phyloP scores from a whole-genome alignment of 164 flowering plant species.

The Euptelea pleiosperma region DNA sequence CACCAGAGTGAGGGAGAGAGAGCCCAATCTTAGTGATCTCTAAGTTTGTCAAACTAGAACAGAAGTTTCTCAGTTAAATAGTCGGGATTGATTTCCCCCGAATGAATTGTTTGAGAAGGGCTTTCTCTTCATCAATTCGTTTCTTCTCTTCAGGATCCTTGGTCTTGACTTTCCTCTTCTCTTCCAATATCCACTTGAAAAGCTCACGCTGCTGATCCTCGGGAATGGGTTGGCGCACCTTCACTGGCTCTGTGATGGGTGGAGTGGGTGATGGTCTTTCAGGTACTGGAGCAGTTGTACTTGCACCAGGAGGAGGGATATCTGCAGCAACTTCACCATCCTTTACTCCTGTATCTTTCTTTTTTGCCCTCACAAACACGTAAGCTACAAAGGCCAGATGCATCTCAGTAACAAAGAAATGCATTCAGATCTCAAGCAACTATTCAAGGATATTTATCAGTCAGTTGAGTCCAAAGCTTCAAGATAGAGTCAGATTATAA shows the following conservation, averaged over 20 bases:
- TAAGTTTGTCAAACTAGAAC: conserved; percentile 2
- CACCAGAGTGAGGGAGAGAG: too few species aligned
- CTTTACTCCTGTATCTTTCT: conserved; percentile 33
- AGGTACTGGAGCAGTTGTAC: conserved; percentile 12
- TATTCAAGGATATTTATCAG: too few species aligned
- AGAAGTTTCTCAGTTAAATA: conserved; percentile 17
- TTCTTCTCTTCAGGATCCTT: conserved; percentile 63
- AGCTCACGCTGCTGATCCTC: conserved; percentile 68
- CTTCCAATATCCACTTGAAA: conserved; percentile 83
- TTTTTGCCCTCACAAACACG: conserved; percentile 56
- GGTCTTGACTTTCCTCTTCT: conserved; percentile 74
- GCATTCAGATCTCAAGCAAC: too few species aligned
- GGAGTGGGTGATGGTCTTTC: conserved; percentile 28
- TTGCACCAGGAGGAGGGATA: conserved; percentile 27
- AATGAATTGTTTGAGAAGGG: conserved; percentile 71
- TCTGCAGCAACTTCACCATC: conserved; percentile 33
- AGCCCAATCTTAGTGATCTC: conserved; percentile 7
- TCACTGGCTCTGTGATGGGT: conserved; percentile 24
- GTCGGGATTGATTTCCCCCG: conserved; percentile 58
- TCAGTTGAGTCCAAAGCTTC: not conserved
- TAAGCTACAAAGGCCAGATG: conserved; percentile 47
- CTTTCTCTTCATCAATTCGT: conserved; percentile 80
- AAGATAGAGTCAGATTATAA: not conserved
- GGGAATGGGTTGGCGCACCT: conserved; percentile 51
- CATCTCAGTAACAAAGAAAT: not conserved